Base-by-base conservation (phyloP, 208 protist species). In the Leishmania martiniquensis region DNA sequence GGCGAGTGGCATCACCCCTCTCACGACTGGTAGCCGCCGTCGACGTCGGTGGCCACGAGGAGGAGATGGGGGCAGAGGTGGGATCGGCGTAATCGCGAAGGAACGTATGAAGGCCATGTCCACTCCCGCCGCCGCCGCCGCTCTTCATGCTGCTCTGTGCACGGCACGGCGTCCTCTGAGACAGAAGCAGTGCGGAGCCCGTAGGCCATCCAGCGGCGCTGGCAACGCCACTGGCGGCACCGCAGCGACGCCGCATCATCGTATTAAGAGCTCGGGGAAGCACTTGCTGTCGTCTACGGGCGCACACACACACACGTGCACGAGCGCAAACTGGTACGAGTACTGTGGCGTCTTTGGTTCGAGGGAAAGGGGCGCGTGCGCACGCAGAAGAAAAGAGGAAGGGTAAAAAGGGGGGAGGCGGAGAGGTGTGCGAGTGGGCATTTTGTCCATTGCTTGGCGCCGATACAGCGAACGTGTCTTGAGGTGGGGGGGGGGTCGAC, bases 181-280 rank as follows among this genome's bases (percentile, higher is more conserved):
- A 37, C 4, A 42, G 42, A 49, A 5, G 45, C 42, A 9, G 34
- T 49, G 65, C 47, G 65, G 10, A 20, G 4, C 12, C 25, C 55
- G 75, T 49, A 22, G 52, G 32, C 34, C 12, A 47, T 72, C 32
- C 39, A 20, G 68, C 47, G 52, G 72, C 13, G 20, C 39, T 32
- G 22, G 39, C 47, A 47, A 75, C 45, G 1, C 69, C 66, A 52
- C 57, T 55, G 59, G 65, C 59, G 34, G 59, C 78, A 15, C 39
- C 57, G 65, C 81, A 85, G 32, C 83, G 79, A 45, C 82, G 82
- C n/a, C 81, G 85, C 82, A 89, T 85, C 85, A 89, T 89, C 2
- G 5, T 65, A 54, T 52, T 22, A 60, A 47, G 47, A 4, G 47
- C 65, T 63, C 9, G 67, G 7, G 0, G 37, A 34, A 25, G 17